Conservation (phyloP, 116 monocot genomes). For the Phalaenopsis hybrid region DNA sequence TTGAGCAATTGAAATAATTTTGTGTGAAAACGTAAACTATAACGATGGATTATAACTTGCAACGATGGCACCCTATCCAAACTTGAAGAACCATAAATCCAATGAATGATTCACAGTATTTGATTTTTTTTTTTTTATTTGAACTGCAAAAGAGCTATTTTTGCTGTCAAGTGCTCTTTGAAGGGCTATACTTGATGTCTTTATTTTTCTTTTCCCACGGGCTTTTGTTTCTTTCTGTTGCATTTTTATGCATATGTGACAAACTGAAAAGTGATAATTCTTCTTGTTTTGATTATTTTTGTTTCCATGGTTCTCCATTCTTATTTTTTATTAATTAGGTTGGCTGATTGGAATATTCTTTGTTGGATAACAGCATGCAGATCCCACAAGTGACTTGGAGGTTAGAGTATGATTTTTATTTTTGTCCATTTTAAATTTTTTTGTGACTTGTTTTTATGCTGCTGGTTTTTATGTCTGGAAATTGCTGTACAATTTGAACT, state of each 20-base stretch:
- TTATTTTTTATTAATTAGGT: slow-evolving; percentile 44
- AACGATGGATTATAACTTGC: not conserved
- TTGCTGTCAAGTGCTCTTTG: not conserved
- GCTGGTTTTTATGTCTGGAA: not conserved
- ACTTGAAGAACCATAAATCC: not conserved
- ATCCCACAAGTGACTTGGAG: slow-evolving; percentile 55
- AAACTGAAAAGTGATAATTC: not conserved
- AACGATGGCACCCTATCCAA: not conserved
- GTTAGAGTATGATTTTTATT: slow-evolving; percentile 27
- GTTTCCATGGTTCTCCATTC: slow-evolving; percentile 21
- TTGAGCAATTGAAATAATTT: not conserved
- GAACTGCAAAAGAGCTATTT: not conserved
- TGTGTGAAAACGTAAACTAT: not conserved
- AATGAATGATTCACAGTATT: not conserved
- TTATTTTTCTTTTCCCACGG: not conserved
- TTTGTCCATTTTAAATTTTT: not conserved
- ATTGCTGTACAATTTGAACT: not conserved
- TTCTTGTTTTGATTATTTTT: not conserved
- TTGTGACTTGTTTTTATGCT: slow-evolving; percentile 1
- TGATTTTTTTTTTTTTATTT: not conserved
- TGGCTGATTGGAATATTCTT: slow-evolving; percentile 57
- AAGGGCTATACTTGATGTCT: not conserved
- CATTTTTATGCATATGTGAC: not conserved
- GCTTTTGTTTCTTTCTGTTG: not conserved
- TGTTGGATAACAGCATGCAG: slow-evolving; percentile 65